These are phyloP conservation scores for Colletotrichum tofieldiae DNA, from an alignment of 2,329 filamentous ascomycete species.

Conservation along the genomic window DNA sequence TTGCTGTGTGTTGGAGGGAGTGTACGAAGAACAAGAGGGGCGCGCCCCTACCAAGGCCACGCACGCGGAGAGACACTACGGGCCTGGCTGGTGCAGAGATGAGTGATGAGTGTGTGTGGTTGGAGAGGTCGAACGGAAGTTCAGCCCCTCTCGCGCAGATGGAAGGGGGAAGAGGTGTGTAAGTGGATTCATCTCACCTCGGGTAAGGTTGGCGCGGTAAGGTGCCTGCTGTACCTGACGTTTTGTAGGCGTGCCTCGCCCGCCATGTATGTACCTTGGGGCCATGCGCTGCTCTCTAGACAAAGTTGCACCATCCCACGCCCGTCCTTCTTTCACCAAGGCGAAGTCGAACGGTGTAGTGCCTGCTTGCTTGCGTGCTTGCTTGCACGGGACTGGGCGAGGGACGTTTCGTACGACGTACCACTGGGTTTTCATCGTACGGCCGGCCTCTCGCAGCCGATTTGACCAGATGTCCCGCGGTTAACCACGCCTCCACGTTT, in stretches of 20 bases:
- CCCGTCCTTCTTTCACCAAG: not conserved
- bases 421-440: not conserved
- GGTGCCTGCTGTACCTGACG: not conserved
- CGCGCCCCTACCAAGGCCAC: not conserved
- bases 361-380: not conserved
- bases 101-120: slow-evolving; percentile 12
- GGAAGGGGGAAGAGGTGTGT: slow-evolving; percentile 8
- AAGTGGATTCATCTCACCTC: slow-evolving; percentile 32
- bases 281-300: not conserved
- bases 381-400: not conserved
- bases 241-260: not conserved
- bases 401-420: not conserved
- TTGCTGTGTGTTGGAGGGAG: not conserved
- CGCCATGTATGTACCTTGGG: not conserved
- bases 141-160: slow-evolving; percentile 28
- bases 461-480: slow-evolving; percentile 18
- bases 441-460: slow-evolving; percentile 12
- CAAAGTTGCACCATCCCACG: not conserved
- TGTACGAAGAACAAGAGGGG: not conserved
- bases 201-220: slow-evolving; percentile 16
- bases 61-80: slow-evolving; percentile 21
- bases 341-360: not conserved
- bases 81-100: not conserved
- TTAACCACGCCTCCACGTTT: slow-evolving; percentile 25
- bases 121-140: slow-evolving; percentile 41